A percentile compares a stretch with the other conserved stretches of the same genome.
Conservation (phyloP, 768 basidiomycete genomes). For the Xanthoconium stramineum region DNA sequence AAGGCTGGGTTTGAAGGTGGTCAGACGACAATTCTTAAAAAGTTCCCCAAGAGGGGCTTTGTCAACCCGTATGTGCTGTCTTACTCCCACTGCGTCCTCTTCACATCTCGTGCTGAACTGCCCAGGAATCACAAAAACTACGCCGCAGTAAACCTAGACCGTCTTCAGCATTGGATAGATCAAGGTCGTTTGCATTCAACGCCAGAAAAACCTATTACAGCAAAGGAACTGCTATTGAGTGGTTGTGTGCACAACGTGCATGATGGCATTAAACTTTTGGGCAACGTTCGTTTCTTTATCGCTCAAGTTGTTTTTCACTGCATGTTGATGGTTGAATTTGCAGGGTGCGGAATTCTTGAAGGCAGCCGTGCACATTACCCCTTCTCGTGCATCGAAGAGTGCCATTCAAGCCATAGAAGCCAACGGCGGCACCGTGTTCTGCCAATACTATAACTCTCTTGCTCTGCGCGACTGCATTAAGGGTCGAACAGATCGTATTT, state of each 20-base stretch:
- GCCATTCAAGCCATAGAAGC: slow-evolving; percentile 84
- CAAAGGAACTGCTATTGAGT: slow-evolving; percentile 76
- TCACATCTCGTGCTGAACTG: not conserved
- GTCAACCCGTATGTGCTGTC: slow-evolving; percentile 72
- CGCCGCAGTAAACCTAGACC: slow-evolving; percentile 82
- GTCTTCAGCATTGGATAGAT: slow-evolving; percentile 89
- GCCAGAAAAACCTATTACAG: slow-evolving; percentile 82
- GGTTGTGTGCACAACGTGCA: slow-evolving; percentile 86
- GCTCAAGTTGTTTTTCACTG: not conserved
- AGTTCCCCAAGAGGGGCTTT: slow-evolving; percentile 93
- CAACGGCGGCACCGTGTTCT: slow-evolving; percentile 78
- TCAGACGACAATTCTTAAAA: slow-evolving; percentile 88
- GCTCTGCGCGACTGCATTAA: slow-evolving; percentile 78
- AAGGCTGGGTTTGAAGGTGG: slow-evolving; percentile 91
- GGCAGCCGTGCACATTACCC: slow-evolving; percentile 70
- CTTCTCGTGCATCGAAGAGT: slow-evolving; percentile 82
- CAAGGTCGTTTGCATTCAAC: slow-evolving; percentile 77
- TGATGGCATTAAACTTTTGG: slow-evolving; percentile 90
- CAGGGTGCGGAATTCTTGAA: slow-evolving; percentile 69
- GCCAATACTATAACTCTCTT: slow-evolving; percentile 88
- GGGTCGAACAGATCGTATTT: slow-evolving; percentile 62
- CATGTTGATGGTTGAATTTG: not conserved
- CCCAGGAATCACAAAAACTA: slow-evolving; percentile 69
- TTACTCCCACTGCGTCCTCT: not conserved
- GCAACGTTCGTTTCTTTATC: slow-evolving; percentile 52